Percentiles rank a stretch among this genome's conserved stretches.
phyloP scores from a whole-genome alignment of 345 rosid genomes.

The Erysimum cheiranthoides region DNA sequence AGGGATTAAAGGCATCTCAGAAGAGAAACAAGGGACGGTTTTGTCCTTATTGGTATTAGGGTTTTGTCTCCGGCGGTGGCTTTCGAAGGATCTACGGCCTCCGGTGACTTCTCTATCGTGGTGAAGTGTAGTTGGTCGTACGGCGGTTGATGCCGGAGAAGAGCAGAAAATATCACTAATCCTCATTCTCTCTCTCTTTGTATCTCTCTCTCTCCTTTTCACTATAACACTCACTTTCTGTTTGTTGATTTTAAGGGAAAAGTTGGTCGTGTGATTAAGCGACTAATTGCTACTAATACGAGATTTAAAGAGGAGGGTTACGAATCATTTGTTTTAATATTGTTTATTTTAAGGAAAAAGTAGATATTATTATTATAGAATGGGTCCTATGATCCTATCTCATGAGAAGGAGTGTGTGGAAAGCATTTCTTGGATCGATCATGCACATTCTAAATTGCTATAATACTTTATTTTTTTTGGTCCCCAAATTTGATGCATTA shows the following conservation, averaged over 20 bases:
- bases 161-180: conserved; percentile 72
- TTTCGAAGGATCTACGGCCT: conserved; percentile 53
- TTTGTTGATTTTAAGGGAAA: conserved; percentile 24
- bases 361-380: conserved; percentile 12
- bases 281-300: conserved; percentile 25
- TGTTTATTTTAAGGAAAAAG: neutral
- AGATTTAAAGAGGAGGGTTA: conserved; percentile 35
- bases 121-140: conserved; percentile 58
- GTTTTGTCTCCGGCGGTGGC: conserved; percentile 50
- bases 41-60: conserved; percentile 46
- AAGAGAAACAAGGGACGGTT: conserved; percentile 52
- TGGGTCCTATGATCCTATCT: conserved; percentile 41
- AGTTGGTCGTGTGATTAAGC: conserved; percentile 30
- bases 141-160: conserved; percentile 85
- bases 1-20: conserved; percentile 48
- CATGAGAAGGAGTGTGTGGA: conserved; percentile 44
- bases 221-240: conserved; percentile 37
- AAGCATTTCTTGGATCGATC: conserved; percentile 44
- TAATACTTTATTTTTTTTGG: conserved; percentile 7
- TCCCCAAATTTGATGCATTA: neutral
- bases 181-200: conserved; percentile 58
- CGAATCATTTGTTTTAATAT: conserved; percentile 2
- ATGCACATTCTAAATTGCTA: conserved; percentile 40
- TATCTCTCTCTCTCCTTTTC: conserved; percentile 29
- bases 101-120: conserved; percentile 53